Percentiles rank a stretch among this genome's conserved stretches.
phyloP scores from a whole-genome alignment of 192 early-diverging fungal species.

The Mortierella antarctica region DNA sequence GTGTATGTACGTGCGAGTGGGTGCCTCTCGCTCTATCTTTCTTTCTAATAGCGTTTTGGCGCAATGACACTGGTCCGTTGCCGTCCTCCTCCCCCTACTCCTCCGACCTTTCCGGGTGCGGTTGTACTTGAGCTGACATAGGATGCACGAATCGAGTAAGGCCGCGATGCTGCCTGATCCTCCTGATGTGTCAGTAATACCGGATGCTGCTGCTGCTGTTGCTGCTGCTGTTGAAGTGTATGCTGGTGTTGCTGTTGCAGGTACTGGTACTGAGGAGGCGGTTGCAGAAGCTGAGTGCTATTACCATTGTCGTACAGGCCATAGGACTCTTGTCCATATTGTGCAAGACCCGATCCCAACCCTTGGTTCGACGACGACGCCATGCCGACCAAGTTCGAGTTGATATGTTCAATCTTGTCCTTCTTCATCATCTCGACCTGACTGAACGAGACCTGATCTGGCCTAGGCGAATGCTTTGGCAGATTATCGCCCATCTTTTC shows the following conservation, averaged over 20 bases:
- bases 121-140: conserved; percentile 49
- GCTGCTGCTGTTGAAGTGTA: conserved; percentile 8
- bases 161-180: not conserved
- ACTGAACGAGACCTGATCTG: conserved; percentile 40
- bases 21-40: no score
- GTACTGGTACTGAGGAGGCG: not conserved
- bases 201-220: not conserved
- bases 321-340: conserved; percentile 18
- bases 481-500: conserved; percentile 49
- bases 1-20: no score
- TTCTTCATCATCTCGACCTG: conserved; percentile 54
- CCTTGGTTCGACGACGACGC: conserved; percentile 23
- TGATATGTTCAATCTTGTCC: conserved; percentile 38
- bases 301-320: conserved; percentile 27
- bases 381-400: conserved; percentile 41
- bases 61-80: conserved; percentile 45
- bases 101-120: conserved; percentile 6
- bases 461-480: conserved; percentile 41
- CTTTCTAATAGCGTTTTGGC: conserved; percentile 21
- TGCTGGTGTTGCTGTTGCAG: not conserved
- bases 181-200: conserved; percentile 5
- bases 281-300: conserved; percentile 22
- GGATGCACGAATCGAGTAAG: conserved; percentile 29
- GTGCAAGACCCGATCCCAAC: conserved; percentile 19
- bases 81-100: conserved; percentile 24